phyloP scores from a whole-genome alignment of 805 yeast genomes.

The Suhomyces sp. region DNA sequence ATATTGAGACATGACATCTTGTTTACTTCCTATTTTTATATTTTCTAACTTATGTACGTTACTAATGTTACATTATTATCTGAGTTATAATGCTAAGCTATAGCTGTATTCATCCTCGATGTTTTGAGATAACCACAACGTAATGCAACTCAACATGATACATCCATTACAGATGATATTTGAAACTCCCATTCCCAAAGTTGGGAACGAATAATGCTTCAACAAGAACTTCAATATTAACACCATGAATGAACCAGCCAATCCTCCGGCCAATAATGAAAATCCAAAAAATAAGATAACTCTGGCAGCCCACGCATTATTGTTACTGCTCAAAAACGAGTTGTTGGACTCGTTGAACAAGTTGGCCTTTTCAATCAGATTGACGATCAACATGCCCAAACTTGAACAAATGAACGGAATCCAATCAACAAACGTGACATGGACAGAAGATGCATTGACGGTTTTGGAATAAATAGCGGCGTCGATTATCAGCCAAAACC shows the following conservation, averaged over 20 bases:
- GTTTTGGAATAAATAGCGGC: constrained; percentile 83
- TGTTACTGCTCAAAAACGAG: constrained; percentile 38
- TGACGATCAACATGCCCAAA: constrained; percentile 82
- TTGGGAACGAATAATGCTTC: constrained; percentile 78
- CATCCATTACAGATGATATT: constrained; percentile 78
- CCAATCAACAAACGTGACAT: constrained; percentile 93
- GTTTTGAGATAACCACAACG: constrained; percentile 92
- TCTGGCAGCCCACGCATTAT: constrained; percentile 91
- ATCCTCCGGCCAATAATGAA: constrained; percentile 87
- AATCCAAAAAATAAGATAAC: constrained; percentile 89
- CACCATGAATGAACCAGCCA: constrained; percentile 89
- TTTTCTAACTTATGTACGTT: constrained; percentile 1
- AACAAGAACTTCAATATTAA: constrained; percentile 79
- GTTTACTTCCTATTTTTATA: neutral
- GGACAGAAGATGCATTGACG: constrained; percentile 80
- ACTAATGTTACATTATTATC: neutral
- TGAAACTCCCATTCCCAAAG: constrained; percentile 90
- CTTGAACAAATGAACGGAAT: constrained; percentile 87
- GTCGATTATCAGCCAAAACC: constrained; percentile 87
- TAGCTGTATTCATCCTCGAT: constrained; percentile 95
- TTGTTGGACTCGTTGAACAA: constrained; percentile 42
- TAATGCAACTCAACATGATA: constrained; percentile 84
- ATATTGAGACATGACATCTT: neutral
- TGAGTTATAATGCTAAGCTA: constrained; percentile 65
- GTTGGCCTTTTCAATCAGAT: constrained; percentile 66